Percentiles rank a stretch among this genome's conserved stretches.
Evolutionary conservation across 2,329 filamentous ascomycete species (phyloP).

Genomic region (Fusarium setosum): DNA sequence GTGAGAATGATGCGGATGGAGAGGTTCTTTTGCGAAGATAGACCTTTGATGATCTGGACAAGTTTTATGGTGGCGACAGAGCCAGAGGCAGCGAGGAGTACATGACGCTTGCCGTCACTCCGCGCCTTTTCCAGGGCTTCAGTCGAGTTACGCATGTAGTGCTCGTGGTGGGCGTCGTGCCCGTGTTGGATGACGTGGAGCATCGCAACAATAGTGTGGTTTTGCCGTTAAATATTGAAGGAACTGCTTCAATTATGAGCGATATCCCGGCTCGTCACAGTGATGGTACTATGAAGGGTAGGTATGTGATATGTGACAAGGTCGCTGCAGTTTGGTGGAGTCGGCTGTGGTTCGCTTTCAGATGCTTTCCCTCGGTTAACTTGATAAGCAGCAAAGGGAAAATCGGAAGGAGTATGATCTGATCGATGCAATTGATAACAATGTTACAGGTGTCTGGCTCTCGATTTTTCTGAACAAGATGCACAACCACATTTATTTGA

Average conservation of each 20-base stretch:
- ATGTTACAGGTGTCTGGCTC: neutral
- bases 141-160: slow-evolving; percentile 42
- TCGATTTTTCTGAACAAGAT: neutral
- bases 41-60: slow-evolving; percentile 70
- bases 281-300: neutral
- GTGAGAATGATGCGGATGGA: slow-evolving; percentile 91
- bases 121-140: slow-evolving; percentile 47
- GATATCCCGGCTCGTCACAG: neutral
- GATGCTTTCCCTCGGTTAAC: neutral
- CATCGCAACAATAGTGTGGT: slow-evolving; percentile 16
- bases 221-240: neutral
- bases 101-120: slow-evolving; percentile 54
- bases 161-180: slow-evolving; percentile 38
- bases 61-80: slow-evolving; percentile 92
- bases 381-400: neutral
- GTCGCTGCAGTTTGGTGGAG: slow-evolving; percentile 11
- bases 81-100: slow-evolving; percentile 56
- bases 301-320: slow-evolving; percentile 15
- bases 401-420: neutral
- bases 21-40: slow-evolving; percentile 65
- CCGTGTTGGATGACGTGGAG: slow-evolving; percentile 38
- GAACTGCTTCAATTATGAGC: neutral
- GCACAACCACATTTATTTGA: neutral
- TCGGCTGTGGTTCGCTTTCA: neutral
- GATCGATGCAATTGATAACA: neutral